Evolutionary conservation across 176 grass and related monocot genomes (phyloP).

Genomic region (Dactylis glomerata): DNA sequence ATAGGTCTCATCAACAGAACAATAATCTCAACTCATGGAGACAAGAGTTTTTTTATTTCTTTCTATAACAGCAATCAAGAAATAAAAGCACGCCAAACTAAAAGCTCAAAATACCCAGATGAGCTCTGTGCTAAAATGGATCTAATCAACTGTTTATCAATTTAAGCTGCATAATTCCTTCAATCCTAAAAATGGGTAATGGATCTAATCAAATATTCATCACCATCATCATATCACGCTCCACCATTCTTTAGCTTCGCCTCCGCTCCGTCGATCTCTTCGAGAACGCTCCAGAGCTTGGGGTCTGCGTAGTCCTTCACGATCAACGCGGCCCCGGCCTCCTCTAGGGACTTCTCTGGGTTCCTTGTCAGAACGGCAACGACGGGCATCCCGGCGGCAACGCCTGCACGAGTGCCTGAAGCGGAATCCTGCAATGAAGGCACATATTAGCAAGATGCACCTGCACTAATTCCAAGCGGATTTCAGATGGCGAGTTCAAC

Average conservation of each 20-base stretch:
- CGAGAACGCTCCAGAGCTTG: conserved; percentile 72
- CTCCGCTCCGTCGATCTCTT: conserved; percentile 46
- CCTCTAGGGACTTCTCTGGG: conserved; percentile 63
- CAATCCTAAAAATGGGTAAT: neutral
- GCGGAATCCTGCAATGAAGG: conserved; percentile 53
- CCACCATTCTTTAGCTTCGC: conserved; percentile 46
- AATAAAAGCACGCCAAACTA: neutral
- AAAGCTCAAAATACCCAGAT: conserved; percentile 15
- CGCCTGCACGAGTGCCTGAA: conserved; percentile 74
- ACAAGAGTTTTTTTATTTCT: conserved; percentile 4
- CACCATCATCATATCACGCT: neutral
- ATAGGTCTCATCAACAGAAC: neutral
- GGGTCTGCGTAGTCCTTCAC: conserved; percentile 83
- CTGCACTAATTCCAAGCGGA: neutral
- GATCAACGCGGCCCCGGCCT: conserved; percentile 69
- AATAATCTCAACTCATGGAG: neutral
- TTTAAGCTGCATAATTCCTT: neutral
- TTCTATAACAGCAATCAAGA: neutral
- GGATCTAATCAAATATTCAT: neutral
- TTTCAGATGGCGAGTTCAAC: neutral
- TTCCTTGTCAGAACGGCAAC: conserved; percentile 73
- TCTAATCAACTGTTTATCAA: neutral
- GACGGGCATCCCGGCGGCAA: conserved; percentile 69
- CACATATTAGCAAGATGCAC: neutral
- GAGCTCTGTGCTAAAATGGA: neutral